phyloP scores from a whole-genome alignment of 148 eudicot species.

The Amaranthus palmeri region DNA sequence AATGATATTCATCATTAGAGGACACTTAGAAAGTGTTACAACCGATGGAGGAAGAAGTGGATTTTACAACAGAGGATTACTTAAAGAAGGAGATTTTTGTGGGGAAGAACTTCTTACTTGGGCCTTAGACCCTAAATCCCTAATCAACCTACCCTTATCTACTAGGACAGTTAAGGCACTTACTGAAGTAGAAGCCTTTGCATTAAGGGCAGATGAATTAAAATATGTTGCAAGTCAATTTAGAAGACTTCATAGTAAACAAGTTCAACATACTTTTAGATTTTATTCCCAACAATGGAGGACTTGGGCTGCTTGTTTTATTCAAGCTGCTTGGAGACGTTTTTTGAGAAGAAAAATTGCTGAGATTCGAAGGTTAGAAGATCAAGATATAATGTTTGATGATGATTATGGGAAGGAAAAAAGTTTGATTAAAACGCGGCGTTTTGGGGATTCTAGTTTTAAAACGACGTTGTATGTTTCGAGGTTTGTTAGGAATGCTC shows the following conservation, averaged over 20 bases:
- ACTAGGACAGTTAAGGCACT: conserved; percentile 88
- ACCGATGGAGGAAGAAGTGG: conserved; percentile 97
- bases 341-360: conserved; percentile 61
- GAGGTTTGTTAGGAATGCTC: conserved; percentile 72
- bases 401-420: conserved; percentile 18
- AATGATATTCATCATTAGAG: conserved; percentile 92
- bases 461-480: conserved; percentile 69
- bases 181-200: conserved; percentile 89
- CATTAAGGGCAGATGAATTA: conserved; percentile 81
- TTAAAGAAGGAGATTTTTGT: conserved; percentile 89
- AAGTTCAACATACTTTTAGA: conserved; percentile 88
- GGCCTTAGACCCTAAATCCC: conserved; percentile 91
- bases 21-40: conserved; percentile 85
- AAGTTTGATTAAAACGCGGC: conserved; percentile 17
- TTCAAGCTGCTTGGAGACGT: conserved; percentile 95
- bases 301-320: conserved; percentile 94
- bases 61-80: conserved; percentile 75
- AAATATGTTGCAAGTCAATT: conserved; percentile 94
- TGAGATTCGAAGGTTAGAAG: conserved; percentile 53
- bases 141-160: conserved; percentile 78
- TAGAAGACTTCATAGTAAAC: conserved; percentile 91
- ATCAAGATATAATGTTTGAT: conserved; percentile 28
- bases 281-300: conserved; percentile 94
- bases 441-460: conserved; percentile 48
- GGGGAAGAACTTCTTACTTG: conserved; percentile 96